Evolutionary conservation across 2,329 filamentous ascomycete genomes (phyloP).

Genomic region (Ceratocystis smalleyi): DNA sequence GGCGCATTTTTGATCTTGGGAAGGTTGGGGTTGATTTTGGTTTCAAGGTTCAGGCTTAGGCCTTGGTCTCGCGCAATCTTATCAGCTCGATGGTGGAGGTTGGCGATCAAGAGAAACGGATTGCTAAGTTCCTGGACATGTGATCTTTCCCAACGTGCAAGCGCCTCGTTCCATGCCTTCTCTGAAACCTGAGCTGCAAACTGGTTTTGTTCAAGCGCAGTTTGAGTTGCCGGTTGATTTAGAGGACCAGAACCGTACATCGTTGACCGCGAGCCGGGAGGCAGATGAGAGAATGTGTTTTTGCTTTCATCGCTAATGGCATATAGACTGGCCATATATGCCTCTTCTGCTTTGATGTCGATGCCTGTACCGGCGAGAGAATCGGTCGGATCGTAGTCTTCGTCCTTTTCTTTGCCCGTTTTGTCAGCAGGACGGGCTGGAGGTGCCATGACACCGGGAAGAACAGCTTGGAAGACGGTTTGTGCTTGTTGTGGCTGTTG

Average conservation of each 20-base stretch:
- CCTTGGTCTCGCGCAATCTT: constrained; percentile 45
- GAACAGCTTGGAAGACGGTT: constrained; percentile 19
- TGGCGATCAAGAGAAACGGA: constrained; percentile 54
- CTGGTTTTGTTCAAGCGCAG: constrained; percentile 35
- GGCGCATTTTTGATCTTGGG: constrained; percentile 20
- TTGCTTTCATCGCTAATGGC: constrained; percentile 27
- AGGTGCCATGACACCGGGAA: constrained; percentile 35
- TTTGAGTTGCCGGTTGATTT: constrained; percentile 42
- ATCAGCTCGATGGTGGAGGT: constrained; percentile 41
- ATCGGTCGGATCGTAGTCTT: constrained; percentile 66
- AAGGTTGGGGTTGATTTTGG: constrained; percentile 35
- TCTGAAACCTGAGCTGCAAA: constrained; percentile 50
- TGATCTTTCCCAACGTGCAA: constrained; percentile 41
- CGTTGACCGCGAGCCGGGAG: constrained; percentile 37
- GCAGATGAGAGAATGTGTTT: constrained; percentile 34
- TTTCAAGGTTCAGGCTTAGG: constrained; percentile 39
- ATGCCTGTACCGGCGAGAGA: constrained; percentile 73
- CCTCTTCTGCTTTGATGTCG: constrained; percentile 73
- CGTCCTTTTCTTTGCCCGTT: constrained; percentile 44
- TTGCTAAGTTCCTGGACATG: constrained; percentile 56
- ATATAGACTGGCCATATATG: constrained; percentile 50
- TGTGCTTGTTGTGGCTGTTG: constrained; percentile 6
- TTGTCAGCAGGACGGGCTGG: constrained; percentile 47
- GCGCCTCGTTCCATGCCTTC: constrained; percentile 50
- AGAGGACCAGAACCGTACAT: constrained; percentile 52